Percentiles rank a stretch among this genome's conserved stretches.
phyloP scores from a whole-genome alignment of 192 early-diverging fungal genomes.

The Chytriomyces sp. region DNA sequence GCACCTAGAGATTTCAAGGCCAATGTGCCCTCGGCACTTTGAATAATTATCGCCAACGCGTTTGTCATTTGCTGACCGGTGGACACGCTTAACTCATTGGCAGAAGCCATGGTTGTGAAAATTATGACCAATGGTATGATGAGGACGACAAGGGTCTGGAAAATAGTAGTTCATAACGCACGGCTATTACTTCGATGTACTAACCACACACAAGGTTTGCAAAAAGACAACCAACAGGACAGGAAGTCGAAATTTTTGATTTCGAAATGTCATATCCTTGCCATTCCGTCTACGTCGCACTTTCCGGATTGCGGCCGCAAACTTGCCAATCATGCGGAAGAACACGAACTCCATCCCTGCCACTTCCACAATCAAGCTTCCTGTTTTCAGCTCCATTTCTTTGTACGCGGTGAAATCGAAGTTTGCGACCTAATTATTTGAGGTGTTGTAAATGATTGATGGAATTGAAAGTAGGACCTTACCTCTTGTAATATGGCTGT shows the following conservation, averaged over 20 bases:
- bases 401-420: background rate
- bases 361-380: background rate
- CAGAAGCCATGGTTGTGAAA: background rate
- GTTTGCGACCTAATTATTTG: background rate
- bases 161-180: background rate
- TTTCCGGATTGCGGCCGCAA: background rate
- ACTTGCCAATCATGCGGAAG: background rate
- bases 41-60: too few species aligned
- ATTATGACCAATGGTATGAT: background rate
- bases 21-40: too few species aligned
- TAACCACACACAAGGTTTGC: background rate
- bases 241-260: background rate
- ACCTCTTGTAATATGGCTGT: background rate
- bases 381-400: background rate
- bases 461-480: background rate
- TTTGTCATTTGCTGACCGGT: background rate
- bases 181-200: background rate
- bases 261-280: background rate
- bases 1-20: too few species aligned
- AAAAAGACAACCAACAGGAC: background rate
- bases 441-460: too few species aligned
- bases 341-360: background rate
- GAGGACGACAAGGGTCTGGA: background rate
- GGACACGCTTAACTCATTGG: background rate
- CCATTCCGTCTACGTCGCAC: background rate